Percentiles rank a stretch among this genome's conserved stretches.
These are phyloP conservation scores for Paramecium biaurelia DNA, from an alignment of 73 alveolate species.

Conservation along the genomic window DNA sequence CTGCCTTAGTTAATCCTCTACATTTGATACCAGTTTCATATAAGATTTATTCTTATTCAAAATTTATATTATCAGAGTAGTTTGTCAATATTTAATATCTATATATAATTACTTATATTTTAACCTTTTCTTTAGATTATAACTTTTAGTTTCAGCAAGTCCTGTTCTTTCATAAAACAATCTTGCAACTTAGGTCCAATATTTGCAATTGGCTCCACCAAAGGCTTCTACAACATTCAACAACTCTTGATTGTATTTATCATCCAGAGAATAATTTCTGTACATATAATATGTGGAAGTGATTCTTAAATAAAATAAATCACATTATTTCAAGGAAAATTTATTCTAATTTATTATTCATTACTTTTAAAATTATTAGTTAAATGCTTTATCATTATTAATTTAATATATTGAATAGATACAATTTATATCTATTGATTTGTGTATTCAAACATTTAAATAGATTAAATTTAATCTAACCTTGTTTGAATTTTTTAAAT, in stretches of 20 bases:
- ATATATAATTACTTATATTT: neutral
- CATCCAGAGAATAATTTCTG: neutral
- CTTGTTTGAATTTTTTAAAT: neutral
- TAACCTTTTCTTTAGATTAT: neutral
- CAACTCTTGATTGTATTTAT: neutral
- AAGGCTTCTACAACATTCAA: neutral
- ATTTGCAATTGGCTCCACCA: neutral
- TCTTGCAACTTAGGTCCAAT: neutral
- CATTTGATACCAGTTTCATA: neutral
- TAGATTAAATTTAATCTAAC: neutral
- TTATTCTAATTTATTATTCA: neutral
- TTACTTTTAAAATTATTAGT: neutral
- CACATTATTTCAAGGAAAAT: neutral
- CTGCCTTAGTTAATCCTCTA: neutral
- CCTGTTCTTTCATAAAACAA: neutral
- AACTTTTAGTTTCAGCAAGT: neutral
- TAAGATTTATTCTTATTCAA: neutral
- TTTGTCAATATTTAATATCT: neutral
- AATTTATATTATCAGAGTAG: neutral
- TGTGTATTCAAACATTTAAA: too few species aligned
- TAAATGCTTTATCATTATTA: too few species aligned
- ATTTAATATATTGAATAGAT: too few species aligned
- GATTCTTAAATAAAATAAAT: neutral
- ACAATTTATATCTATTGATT: neutral
- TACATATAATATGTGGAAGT: neutral